These are phyloP conservation scores for Tolypocladium sp. DNA, from an alignment of 2,329 filamentous ascomycete genomes.

Conservation along the genomic window DNA sequence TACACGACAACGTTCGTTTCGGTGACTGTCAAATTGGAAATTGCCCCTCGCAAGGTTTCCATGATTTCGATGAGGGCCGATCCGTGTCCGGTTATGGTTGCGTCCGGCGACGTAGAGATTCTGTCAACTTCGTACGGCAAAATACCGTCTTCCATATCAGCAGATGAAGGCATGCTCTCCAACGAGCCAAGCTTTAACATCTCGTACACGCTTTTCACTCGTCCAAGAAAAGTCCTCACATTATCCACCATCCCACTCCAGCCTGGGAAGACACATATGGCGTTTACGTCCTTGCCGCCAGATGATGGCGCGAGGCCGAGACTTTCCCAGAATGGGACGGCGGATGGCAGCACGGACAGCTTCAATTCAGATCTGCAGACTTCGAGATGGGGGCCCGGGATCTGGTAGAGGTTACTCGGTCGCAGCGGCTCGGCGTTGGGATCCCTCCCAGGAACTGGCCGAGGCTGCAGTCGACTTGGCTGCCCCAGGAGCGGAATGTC, in stretches of 20 bases:
- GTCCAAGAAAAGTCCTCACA: constrained; percentile 55
- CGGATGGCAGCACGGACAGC: constrained; percentile 66
- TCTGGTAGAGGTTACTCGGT: constrained; percentile 47
- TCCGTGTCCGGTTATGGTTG: constrained; percentile 29
- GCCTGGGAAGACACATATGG: constrained; percentile 62
- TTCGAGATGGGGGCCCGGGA: constrained; percentile 62
- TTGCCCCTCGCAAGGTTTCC: constrained; percentile 35
- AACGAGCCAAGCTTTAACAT: constrained; percentile 63
- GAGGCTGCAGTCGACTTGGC: constrained; percentile 41
- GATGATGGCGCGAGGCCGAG: constrained; percentile 64
- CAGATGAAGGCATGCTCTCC: constrained; percentile 34
- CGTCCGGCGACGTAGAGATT: constrained; percentile 30
- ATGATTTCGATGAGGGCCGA: constrained; percentile 40
- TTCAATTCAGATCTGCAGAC: constrained; percentile 60
- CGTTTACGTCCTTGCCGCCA: constrained; percentile 61
- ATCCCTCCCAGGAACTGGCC: constrained; percentile 32
- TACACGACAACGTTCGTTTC: constrained; percentile 65
- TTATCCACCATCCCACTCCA: constrained; percentile 53
- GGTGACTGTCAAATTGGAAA: constrained; percentile 30
- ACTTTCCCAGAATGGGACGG: constrained; percentile 73
- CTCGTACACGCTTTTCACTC: constrained; percentile 64
- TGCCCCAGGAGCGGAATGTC: constrained; percentile 46
- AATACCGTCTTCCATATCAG: constrained; percentile 32
- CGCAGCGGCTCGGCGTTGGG: constrained; percentile 35
- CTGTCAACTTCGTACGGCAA: constrained; percentile 41